These are phyloP conservation scores for Verticillium nubilum DNA, from an alignment of 2,329 filamentous ascomycete genomes.

Conservation along the genomic window DNA sequence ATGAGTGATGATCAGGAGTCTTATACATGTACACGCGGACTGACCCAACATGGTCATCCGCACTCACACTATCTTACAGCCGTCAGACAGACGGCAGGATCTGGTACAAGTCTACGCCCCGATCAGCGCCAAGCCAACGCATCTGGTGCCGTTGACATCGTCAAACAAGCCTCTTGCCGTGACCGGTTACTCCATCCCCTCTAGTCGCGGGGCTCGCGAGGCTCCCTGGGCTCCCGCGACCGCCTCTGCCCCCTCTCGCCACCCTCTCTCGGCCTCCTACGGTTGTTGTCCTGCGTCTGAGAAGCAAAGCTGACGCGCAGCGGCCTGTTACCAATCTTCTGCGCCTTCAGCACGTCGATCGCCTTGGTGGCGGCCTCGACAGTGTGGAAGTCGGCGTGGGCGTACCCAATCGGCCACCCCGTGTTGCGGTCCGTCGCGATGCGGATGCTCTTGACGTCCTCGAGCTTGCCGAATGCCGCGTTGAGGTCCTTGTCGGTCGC, in stretches of 20 bases:
- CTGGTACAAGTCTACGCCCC: background rate
- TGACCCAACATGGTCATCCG: background rate
- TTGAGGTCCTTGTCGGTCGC: slow-evolving; percentile 81
- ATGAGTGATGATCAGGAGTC: background rate
- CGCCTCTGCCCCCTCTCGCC: background rate
- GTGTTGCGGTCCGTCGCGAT: slow-evolving; percentile 78
- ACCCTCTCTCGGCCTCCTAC: background rate
- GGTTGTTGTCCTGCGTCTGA: background rate
- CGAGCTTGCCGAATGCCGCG: slow-evolving; percentile 64
- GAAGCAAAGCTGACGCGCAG: slow-evolving; percentile 58
- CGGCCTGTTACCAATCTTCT: slow-evolving; percentile 58
- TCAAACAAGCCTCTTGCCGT: background rate
- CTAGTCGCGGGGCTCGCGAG: background rate
- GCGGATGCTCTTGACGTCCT: slow-evolving; percentile 68
- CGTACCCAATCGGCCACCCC: slow-evolving; percentile 77
- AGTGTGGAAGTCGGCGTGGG: slow-evolving; percentile 74
- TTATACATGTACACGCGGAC: background rate
- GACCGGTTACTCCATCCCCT: background rate
- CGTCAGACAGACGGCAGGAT: background rate
- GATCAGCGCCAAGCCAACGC: background rate
- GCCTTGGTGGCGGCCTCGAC: slow-evolving; percentile 59
- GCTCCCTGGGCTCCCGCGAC: background rate
- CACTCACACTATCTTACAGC: background rate
- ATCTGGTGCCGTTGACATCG: background rate
- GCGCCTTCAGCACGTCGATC: slow-evolving; percentile 46